A percentile compares a stretch with the other conserved stretches of the same genome.
Evolutionary conservation across 306 rosid genomes (phyloP).

Genomic region (Casuarina cunninghamiana): DNA sequence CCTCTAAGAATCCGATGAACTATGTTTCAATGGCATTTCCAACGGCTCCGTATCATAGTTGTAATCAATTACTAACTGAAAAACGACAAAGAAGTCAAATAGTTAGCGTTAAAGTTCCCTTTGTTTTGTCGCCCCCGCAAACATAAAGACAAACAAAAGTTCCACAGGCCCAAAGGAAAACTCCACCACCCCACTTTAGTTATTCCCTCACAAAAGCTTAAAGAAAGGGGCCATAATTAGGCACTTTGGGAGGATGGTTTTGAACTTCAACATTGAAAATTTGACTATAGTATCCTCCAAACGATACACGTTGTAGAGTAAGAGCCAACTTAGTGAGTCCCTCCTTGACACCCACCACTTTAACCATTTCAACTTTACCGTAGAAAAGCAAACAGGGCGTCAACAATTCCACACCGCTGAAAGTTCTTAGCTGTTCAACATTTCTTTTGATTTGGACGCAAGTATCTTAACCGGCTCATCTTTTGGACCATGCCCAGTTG

Average conservation of each 20-base stretch:
- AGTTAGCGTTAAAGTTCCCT: constrained; percentile 48
- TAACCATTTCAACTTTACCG: not conserved
- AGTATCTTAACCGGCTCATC: not conserved
- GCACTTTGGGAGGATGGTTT: constrained; percentile 37
- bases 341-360: not conserved
- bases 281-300: not conserved
- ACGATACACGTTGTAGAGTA: constrained; percentile 5
- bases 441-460: not conserved
- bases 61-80: constrained; percentile 17
- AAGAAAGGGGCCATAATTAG: constrained; percentile 64
- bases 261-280: not conserved
- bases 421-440: not conserved
- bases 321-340: not conserved
- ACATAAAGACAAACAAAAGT: constrained; percentile 47
- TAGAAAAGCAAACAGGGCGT: not conserved
- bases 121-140: constrained; percentile 32
- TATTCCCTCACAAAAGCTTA: constrained; percentile 42
- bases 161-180: constrained; percentile 34
- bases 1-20: not conserved
- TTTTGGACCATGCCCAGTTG: not conserved
- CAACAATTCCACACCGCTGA: not conserved
- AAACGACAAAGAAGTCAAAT: constrained; percentile 62
- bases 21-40: not conserved
- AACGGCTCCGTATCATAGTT: not conserved
- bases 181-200: constrained; percentile 40